Evolutionary conservation across 768 basidiomycete species (phyloP), one percentile per base, ranked within the genome.

Genomic region (Crucibulum laeve): DNA sequence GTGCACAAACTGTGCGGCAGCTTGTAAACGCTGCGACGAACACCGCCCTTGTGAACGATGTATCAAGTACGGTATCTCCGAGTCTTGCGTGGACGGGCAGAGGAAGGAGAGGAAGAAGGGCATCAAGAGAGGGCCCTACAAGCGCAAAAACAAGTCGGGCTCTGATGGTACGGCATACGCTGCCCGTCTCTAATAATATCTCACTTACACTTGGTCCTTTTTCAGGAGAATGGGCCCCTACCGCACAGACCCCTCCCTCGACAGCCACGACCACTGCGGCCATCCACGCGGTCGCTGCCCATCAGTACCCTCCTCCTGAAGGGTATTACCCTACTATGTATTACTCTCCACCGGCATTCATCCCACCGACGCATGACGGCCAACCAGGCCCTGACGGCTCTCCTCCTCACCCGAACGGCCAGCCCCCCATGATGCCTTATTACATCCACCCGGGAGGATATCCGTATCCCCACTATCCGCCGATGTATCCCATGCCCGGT

Each of bases 41-140:
- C 76, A 72, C 51, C 82, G 93, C 34, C 93, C 93, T 19, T 96
- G 93, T 59, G 82, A 86, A 47, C 83, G 93, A 25, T 96, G 93
- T 53, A 71, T 84, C 56, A 93, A 92, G 65, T 94, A 94, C 61
- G 89, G 87, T 51, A 77, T 91, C 42, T 67, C 79, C 2, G 74
- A 75, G 7, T 75, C 82, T 43, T 96, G 93, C 62, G 69, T 86
- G 43, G 93, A 96, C 61, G 92, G 91, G 23, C 86, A 89, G 56
- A 78, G 93, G 57, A 96, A 95, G 67, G 92, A 95, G 63, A 76
- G 93, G 49, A 91, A 91, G 68, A 91, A 88, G 62, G 89, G 89
- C 43, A 76, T 91, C 61, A 91, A 91, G 65, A 75, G 89, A 49
- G 89, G 89, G 3, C 90, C 89, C 47, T 91, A 91, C 74, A 89